Evolutionary conservation across 257 asterid species (phyloP), one percentile per base, ranked within the genome.

Genomic region (Lycium barbarum): DNA sequence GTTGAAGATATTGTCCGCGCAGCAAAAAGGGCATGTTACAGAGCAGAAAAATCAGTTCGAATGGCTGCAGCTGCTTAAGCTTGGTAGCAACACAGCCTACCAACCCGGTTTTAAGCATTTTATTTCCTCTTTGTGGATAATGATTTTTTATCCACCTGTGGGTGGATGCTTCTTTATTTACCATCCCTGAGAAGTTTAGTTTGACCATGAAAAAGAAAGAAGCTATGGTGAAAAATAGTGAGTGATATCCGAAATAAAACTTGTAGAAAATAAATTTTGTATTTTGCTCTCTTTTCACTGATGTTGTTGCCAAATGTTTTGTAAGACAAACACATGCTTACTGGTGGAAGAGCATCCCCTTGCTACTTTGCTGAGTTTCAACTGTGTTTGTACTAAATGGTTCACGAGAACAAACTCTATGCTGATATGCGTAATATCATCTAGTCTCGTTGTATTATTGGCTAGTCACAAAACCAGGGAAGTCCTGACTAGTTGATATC

Each of bases 1-100:
- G 80, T 90, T n/a, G 92, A 90, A 58, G 92, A 88, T 79, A 88
- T 90, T 35, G 89, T 88, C 38, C 90, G 87, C n/a, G 92, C 92
- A 11, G 92, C 90, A 43, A 90, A 85, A 84, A 84, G 92, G 83
- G 63, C 90, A 9, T 88, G 92, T 87, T 84, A 90, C 85, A 87
- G 91, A 88, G 70, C 70, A 22, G 36, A 36, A 62, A 62, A 62
- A 62, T 81, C 89, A 68, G 89, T 85, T 81, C 80, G 88, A 61
- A 49, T 61, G 84, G 87, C 91, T 54, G 91, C 88, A 83, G 84
- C 74, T 81, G 91, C 92, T 53, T 88, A 84, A 87, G 85, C 22
- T 62, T 62, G 70, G 68, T 49, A 49, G 26, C 20, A 76, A 53
- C 49, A 14, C 22, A 76, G 63, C 6, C 47, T 51, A 35, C 9